Evolutionary conservation across 2,329 filamentous ascomycete species (phyloP).

Genomic region (Diaporthe australafricana): DNA sequence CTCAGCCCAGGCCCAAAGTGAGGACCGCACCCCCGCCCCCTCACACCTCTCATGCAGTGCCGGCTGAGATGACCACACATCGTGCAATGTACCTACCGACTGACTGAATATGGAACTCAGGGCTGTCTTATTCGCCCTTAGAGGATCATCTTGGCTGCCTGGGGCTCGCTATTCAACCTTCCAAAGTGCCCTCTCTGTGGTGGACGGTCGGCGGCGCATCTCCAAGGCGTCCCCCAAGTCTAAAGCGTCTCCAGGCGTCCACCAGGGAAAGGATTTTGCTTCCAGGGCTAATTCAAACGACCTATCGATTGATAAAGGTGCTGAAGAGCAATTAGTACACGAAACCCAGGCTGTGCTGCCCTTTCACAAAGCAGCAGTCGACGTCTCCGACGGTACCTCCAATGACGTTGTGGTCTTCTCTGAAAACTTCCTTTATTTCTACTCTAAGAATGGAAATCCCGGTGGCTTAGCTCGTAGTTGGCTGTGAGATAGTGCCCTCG

Average conservation of each 20-base stretch:
- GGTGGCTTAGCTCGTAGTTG: background rate
- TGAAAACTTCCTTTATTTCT: background rate
- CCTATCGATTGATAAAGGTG: rapidly evolving
- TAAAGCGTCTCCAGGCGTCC: background rate
- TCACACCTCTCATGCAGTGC: background rate
- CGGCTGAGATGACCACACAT: background rate
- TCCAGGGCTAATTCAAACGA: background rate
- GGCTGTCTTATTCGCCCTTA: background rate
- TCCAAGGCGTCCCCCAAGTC: constrained; percentile 21
- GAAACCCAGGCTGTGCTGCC: too few species aligned
- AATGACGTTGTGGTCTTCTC: background rate
- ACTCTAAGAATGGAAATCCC: background rate
- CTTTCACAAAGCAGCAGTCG: background rate
- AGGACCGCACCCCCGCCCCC: background rate
- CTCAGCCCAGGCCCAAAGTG: constrained; percentile 23
- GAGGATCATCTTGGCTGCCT: background rate
- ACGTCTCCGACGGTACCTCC: constrained; percentile 1
- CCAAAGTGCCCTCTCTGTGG: background rate
- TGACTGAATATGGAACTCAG: background rate
- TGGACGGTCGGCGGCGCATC: background rate
- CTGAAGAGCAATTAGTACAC: background rate
- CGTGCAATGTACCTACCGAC: background rate
- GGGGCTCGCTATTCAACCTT: background rate
- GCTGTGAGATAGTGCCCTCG: background rate
- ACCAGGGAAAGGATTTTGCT: background rate